phyloP scores from a whole-genome alignment of 208 protist genomes.

The Plasmodiophora brassicae region DNA sequence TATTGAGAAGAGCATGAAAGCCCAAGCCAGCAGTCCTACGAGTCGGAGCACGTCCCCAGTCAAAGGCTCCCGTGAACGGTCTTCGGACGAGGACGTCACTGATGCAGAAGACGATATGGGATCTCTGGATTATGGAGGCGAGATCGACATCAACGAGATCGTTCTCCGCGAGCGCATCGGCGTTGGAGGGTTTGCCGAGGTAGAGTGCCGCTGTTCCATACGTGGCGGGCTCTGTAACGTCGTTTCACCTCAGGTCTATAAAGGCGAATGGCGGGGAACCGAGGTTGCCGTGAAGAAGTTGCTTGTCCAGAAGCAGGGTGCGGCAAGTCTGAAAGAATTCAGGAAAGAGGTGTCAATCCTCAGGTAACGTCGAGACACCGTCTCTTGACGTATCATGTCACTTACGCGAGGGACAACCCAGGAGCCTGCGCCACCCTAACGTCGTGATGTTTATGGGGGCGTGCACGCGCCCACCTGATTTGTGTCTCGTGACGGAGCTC shows the following conservation, averaged over 20 bases:
- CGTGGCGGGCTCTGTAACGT: no score
- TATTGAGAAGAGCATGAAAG: conserved; percentile 24
- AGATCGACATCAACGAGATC: not conserved
- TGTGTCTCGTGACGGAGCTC: not conserved
- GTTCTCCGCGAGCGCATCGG: not conserved
- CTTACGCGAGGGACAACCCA: no score
- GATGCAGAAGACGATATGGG: not conserved
- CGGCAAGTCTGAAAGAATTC: not conserved
- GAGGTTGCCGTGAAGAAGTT: conserved; percentile 13
- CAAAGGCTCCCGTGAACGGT: not conserved
- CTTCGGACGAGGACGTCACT: not conserved
- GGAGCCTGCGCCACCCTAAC: conserved; percentile 14
- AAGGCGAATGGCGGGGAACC: conserved; percentile 7
- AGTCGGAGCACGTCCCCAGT: not conserved
- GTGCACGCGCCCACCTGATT: not conserved
- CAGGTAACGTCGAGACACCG: not conserved
- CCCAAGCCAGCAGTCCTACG: not conserved
- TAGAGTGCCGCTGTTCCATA: no score
- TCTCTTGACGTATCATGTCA: no score
- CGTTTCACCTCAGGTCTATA: not conserved
- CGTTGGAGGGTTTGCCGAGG: conserved; percentile 15
- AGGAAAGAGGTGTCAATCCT: conserved; percentile 3
- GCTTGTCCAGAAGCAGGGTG: not conserved
- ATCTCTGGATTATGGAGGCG: not conserved
- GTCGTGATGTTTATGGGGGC: conserved; percentile 25